These are phyloP conservation scores for Euclidium syriacum DNA, from an alignment of 345 rosid species.

Conservation along the genomic window DNA sequence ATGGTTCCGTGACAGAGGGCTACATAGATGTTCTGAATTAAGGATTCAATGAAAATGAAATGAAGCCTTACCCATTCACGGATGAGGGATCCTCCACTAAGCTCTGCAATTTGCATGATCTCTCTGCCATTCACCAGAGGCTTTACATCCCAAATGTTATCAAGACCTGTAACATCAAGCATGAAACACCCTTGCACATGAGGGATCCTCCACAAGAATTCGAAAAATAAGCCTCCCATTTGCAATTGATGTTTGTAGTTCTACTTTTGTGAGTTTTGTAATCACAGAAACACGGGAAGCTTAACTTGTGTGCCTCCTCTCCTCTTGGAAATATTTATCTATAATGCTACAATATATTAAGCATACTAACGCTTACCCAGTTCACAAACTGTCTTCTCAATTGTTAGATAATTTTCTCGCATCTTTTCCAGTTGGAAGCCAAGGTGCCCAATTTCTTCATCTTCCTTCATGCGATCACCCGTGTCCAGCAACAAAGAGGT, in stretches of 20 bases:
- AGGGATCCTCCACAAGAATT: background rate
- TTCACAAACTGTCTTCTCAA: constrained; percentile 45
- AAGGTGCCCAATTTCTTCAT: constrained; percentile 34
- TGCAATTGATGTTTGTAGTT: background rate
- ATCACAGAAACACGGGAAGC: background rate
- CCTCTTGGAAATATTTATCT: background rate
- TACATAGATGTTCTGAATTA: background rate
- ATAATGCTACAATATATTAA: background rate
- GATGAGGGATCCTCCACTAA: constrained; percentile 74
- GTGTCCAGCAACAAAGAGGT: constrained; percentile 54
- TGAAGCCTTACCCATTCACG: constrained; percentile 73
- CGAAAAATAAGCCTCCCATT: background rate
- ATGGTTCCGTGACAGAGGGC: background rate
- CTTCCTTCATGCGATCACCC: background rate
- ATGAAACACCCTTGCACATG: constrained; percentile 2
- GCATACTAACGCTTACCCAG: constrained; percentile 45
- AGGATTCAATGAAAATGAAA: background rate
- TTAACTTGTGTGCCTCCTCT: background rate
- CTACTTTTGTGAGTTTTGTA: background rate
- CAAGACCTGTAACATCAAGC: constrained; percentile 52
- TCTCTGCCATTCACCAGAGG: constrained; percentile 81
- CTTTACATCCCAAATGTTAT: constrained; percentile 69
- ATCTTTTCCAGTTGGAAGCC: constrained; percentile 45
- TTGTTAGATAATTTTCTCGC: constrained; percentile 43
- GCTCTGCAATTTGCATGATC: constrained; percentile 72